phyloP scores from a whole-genome alignment of 331 rosid genomes.

The Erythrophleum ivorense region DNA sequence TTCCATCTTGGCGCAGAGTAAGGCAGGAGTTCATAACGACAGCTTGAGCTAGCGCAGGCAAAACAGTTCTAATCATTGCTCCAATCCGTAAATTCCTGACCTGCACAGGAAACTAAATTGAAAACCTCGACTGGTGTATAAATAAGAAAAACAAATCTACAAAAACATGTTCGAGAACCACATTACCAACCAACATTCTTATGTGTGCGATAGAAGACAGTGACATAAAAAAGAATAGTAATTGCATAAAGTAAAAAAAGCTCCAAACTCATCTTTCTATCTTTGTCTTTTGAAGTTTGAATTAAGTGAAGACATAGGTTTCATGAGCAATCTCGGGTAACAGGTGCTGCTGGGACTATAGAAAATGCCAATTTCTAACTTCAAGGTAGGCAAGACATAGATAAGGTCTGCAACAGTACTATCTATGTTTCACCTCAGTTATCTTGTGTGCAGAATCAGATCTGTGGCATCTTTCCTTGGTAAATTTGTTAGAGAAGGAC shows the following conservation, averaged over 20 bases:
- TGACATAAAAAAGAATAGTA: neutral
- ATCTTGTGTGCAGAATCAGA: neutral
- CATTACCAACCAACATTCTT: neutral
- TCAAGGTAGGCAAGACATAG: neutral
- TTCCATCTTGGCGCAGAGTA: constrained; percentile 53
- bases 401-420: neutral
- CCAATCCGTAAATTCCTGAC: constrained; percentile 89
- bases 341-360: neutral
- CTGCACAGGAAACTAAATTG: constrained; percentile 48
- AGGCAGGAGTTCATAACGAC: constrained; percentile 66
- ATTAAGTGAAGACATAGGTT: neutral
- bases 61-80: constrained; percentile 90
- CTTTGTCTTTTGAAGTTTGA: neutral
- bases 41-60: constrained; percentile 93
- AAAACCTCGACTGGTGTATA: constrained; percentile 20
- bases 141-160: neutral
- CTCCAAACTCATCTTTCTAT: neutral
- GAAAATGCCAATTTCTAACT: neutral
- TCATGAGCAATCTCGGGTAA: neutral
- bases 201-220: neutral
- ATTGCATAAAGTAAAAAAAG: neutral
- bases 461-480: neutral
- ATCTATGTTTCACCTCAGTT: neutral
- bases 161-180: constrained; percentile 6
- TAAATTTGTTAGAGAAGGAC: neutral